Evolutionary conservation across 148 eudicot species (phyloP).

Genomic region (Agrostemma githago): DNA sequence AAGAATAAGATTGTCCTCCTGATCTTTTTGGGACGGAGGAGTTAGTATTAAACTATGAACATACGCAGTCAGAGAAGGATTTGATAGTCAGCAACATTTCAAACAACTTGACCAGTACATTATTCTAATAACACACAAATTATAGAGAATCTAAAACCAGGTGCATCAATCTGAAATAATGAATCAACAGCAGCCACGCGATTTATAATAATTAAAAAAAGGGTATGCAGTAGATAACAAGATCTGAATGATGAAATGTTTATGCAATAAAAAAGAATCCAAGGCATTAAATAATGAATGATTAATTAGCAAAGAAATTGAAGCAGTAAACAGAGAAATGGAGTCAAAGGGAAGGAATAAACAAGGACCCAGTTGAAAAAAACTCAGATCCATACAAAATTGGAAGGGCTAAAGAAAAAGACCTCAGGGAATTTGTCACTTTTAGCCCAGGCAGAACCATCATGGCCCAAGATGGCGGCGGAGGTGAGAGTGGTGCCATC

Average conservation of each 20-base stretch:
- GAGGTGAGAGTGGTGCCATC: conserved; percentile 40
- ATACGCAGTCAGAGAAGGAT: no score
- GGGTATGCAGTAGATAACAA: no score
- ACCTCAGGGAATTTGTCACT: conserved; percentile 49
- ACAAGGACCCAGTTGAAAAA: neutral
- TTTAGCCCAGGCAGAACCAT: conserved; percentile 52
- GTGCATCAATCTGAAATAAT: neutral
- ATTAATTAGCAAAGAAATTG: neutral
- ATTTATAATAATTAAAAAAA: no score
- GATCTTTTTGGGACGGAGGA: no score
- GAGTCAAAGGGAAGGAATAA: neutral
- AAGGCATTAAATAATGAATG: neutral
- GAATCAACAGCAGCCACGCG: neutral
- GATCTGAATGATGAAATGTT: neutral
- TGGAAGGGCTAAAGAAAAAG: neutral
- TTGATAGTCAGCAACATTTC: no score
- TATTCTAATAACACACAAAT: no score
- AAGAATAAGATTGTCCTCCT: no score
- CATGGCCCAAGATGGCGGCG: conserved; percentile 52
- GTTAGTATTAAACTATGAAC: no score
- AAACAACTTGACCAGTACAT: no score
- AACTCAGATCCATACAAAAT: neutral
- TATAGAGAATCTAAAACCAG: neutral
- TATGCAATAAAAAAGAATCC: neutral
- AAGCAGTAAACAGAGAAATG: neutral